Conservation (phyloP, 805 yeast species). For the Brettanomyces sp. region DNA sequence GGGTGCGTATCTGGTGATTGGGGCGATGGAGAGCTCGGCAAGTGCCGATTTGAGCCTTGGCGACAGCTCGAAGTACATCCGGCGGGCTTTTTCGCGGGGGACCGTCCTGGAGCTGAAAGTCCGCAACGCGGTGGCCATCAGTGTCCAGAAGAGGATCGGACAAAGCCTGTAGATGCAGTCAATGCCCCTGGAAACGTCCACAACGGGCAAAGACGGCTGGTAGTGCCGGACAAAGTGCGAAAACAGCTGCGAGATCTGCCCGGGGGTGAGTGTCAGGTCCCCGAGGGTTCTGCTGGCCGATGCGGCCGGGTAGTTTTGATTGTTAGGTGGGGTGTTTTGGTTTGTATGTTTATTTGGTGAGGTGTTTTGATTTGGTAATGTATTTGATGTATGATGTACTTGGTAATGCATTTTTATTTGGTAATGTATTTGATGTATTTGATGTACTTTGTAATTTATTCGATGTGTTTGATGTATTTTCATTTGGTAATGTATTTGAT, state of each 20-base stretch:
- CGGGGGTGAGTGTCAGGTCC: constrained; percentile 50
- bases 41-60: constrained; percentile 65
- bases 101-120: constrained; percentile 33
- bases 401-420: too few relatives aligned
- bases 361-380: too few relatives aligned
- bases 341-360: too few relatives aligned
- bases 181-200: constrained; percentile 74
- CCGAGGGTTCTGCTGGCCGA: constrained; percentile 36
- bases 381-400: not conserved
- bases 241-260: constrained; percentile 53
- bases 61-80: constrained; percentile 51
- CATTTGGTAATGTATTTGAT: too few relatives aligned
- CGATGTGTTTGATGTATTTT: too few relatives aligned
- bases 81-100: constrained; percentile 19
- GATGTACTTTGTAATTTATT: too few relatives aligned
- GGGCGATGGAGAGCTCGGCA: constrained; percentile 84
- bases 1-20: constrained; percentile 78
- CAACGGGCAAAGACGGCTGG: constrained; percentile 82
- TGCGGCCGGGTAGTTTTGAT: too few relatives aligned
- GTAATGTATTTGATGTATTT: too few relatives aligned
- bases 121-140: constrained; percentile 76
- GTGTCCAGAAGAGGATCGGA: constrained; percentile 90
- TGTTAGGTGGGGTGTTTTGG: too few relatives aligned
- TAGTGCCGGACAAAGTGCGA: constrained; percentile 66
- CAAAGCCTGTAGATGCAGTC: constrained; percentile 71